phyloP scores from a whole-genome alignment of 805 yeast genomes.

The Wickerhamomyces strasburgensis region DNA sequence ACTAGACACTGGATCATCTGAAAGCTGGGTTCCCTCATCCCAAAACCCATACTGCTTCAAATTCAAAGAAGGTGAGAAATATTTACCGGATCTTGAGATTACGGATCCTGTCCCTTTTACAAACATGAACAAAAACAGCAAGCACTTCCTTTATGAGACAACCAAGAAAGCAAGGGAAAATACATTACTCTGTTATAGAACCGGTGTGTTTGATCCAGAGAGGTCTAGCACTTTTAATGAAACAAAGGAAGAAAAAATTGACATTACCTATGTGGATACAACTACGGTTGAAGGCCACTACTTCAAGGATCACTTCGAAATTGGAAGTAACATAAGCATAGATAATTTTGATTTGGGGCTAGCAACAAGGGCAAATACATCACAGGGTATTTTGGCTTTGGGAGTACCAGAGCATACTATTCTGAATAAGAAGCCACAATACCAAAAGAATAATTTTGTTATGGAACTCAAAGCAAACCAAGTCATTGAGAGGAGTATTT shows the following conservation, averaged over 20 bases:
- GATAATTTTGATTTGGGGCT: conserved; percentile 30
- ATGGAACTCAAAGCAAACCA: conserved; percentile 7
- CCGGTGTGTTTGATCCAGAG: conserved; percentile 4
- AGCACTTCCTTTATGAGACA: neutral
- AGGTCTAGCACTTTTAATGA: conserved; percentile 4
- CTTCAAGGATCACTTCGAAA: conserved; percentile 36
- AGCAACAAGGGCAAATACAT: conserved; percentile 32
- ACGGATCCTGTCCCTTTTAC: no score
- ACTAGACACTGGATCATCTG: conserved; percentile 32
- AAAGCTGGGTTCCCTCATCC: conserved; percentile 29
- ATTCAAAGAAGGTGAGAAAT: neutral
- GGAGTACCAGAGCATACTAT: conserved; percentile 23
- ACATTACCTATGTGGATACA: conserved; percentile 43
- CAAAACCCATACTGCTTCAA: conserved; percentile 17
- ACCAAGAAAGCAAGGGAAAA: neutral
- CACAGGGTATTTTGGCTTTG: conserved; percentile 33
- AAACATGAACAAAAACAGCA: no score
- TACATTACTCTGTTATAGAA: conserved; percentile 4
- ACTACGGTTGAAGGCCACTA: conserved; percentile 45
- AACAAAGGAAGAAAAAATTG: conserved; percentile 26
- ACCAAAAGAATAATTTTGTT: conserved; percentile 9
- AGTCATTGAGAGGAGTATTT: conserved; percentile 11
- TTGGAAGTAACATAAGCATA: conserved; percentile 26
- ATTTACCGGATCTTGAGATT: neutral
- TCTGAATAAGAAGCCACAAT: conserved; percentile 1